These are phyloP conservation scores for Meyerozyma smithsonii DNA, from an alignment of 1,139 yeast genomes.

Conservation along the genomic window DNA sequence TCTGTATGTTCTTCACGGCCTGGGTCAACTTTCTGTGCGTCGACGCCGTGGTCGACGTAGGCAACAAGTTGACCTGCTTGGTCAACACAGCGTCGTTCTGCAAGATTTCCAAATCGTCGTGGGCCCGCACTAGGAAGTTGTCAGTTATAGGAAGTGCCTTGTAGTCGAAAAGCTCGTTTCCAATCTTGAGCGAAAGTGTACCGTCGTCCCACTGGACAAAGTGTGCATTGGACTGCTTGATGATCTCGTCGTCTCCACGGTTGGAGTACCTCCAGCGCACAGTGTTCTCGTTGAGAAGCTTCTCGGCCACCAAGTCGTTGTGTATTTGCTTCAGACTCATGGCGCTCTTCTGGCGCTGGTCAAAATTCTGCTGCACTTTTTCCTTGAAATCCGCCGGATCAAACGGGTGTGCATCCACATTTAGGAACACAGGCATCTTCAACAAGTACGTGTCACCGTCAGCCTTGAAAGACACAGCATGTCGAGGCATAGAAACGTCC, in stretches of 20 bases:
- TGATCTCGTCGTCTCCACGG: slow-evolving; percentile 56
- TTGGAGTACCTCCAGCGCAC: slow-evolving; percentile 89
- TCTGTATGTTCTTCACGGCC: slow-evolving; percentile 68
- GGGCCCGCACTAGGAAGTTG: slow-evolving; percentile 67
- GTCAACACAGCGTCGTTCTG: slow-evolving; percentile 48
- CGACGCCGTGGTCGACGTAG: slow-evolving; percentile 79
- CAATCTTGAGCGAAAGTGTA: slow-evolving; percentile 74
- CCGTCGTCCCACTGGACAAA: slow-evolving; percentile 96
- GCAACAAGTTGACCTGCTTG: slow-evolving; percentile 70
- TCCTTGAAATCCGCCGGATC: slow-evolving; percentile 69
- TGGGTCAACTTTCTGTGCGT: slow-evolving; percentile 78
- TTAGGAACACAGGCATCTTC: slow-evolving; percentile 77
- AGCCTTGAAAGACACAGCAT: slow-evolving; percentile 47
- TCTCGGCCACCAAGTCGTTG: slow-evolving; percentile 45
- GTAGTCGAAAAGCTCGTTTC: slow-evolving; percentile 83
- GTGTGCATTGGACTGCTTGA: slow-evolving; percentile 85
- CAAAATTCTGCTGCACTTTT: slow-evolving; percentile 45
- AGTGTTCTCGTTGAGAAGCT: slow-evolving; percentile 71
- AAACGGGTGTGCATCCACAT: slow-evolving; percentile 82
- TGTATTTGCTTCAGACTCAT: slow-evolving; percentile 32
- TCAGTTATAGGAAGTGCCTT: slow-evolving; percentile 63
- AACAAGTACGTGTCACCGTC: slow-evolving; percentile 49
- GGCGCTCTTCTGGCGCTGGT: slow-evolving; percentile 30
- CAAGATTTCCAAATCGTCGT: slow-evolving; percentile 67
- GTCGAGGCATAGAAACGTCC: slow-evolving; percentile 70